phyloP scores from a whole-genome alignment of 352 stramenopile species.

The Aphanomyces cochlioides region DNA sequence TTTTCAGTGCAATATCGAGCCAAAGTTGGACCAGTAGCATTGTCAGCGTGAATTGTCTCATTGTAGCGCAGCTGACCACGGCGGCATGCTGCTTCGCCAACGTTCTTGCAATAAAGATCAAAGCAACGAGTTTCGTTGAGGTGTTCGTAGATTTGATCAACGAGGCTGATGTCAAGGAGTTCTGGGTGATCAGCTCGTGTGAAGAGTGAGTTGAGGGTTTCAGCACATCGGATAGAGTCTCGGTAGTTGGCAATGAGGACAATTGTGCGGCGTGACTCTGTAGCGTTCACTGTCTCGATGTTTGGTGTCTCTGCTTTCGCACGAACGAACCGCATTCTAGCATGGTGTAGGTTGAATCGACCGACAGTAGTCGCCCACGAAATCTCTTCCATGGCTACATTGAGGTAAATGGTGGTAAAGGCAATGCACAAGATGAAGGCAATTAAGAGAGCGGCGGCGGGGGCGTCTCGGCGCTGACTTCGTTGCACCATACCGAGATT shows the following conservation, averaged over 20 bases:
- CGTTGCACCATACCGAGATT: too few relatives aligned
- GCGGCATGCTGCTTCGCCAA: conserved; percentile 18
- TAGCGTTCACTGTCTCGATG: not conserved
- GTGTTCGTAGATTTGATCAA: conserved; percentile 21
- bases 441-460: too few relatives aligned
- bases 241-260: conserved; percentile 27
- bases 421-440: too few relatives aligned
- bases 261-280: conserved; percentile 4
- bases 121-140: conserved; percentile 11
- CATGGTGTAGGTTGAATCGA: too few relatives aligned
- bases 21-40: conserved; percentile 60
- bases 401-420: too few relatives aligned
- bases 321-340: not conserved
- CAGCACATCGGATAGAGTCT: conserved; percentile 12
- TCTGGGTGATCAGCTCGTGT: conserved; percentile 10
- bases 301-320: not conserved
- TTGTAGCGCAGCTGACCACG: conserved; percentile 26
- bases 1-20: conserved; percentile 70
- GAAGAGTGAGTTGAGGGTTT: conserved; percentile 18
- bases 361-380: too few relatives aligned
- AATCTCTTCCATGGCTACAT: too few relatives aligned
- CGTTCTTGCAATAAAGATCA: conserved; percentile 18
- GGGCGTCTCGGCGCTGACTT: too few relatives aligned
- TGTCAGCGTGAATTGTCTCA: conserved; percentile 59
- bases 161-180: conserved; percentile 17